Base-by-base conservation (phyloP, 2,329 filamentous ascomycete genomes). In the Cytospora paraplurivora region DNA sequence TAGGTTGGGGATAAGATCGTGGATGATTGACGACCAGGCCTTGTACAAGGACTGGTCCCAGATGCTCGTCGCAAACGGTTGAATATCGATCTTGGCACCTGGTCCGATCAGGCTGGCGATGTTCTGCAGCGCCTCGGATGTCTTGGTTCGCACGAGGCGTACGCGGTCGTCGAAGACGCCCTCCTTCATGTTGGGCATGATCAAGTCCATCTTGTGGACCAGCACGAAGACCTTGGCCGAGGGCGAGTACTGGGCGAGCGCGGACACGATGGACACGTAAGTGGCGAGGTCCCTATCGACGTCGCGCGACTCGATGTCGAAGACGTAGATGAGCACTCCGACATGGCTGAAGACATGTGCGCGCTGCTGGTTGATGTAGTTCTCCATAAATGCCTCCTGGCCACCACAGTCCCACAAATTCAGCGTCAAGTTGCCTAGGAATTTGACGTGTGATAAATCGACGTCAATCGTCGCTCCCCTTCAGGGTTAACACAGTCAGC, bases 341-440 rank as follows among this genome's bases (percentile, higher is more conserved):
- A 97, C 95, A 75, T 95, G 94, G 72, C 89, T 92, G 80, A 99
- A 99, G 76, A 99, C 94, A 78, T 98, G 95, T 62, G 92, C 89
- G 65, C 95, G 91, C 79, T 98, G 95, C 72, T 96, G 92, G 17
- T 91, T 93, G 66, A 99, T 89, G 79, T 98, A 99, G 76, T 96
- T 97, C 74, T 98, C 95, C 83, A 97, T 97, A 75, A 99, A 99
- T 44, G 94, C 94, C 77, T 98, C 95, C 81, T 99, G 95, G 64
- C 94, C 95, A 79, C 95, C 95, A 76, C 95, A 99, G 78, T 99
- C 95, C 95, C 95, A 99, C 19, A 99, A 85, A 77, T 99, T 98
- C 71, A 99, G 85, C 60, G 95, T 97, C 59, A 99, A 82, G 76
- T 98, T 98, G 59, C 95, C 95, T 79, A 99, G 91, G 79, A 99